Evolutionary conservation across 345 rosid species (phyloP).

Genomic region (Pugionium cornutum): DNA sequence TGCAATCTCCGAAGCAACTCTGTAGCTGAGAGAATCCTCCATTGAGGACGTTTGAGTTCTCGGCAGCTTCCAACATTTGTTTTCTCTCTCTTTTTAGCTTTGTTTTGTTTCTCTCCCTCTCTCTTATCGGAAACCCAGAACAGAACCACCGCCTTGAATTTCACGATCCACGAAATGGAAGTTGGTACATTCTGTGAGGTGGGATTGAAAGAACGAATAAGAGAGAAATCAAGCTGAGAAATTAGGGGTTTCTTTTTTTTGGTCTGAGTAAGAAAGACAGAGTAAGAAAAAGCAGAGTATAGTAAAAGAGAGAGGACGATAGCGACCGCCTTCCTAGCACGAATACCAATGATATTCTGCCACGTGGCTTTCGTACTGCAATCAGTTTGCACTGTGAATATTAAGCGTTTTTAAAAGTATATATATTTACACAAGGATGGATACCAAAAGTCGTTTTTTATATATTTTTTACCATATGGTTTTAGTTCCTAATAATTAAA

Average conservation of each 20-base stretch:
- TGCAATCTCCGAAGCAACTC: conserved; percentile 52
- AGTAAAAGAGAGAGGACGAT: conserved; percentile 42
- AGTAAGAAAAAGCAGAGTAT: conserved; percentile 38
- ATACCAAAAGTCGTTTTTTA: no score
- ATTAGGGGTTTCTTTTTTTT: conserved; percentile 39
- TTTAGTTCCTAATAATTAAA: no score
- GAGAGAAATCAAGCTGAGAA: conserved; percentile 37
- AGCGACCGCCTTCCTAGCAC: neutral
- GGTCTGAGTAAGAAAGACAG: conserved; percentile 39
- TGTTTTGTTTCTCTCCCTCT: neutral
- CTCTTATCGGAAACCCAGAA: neutral
- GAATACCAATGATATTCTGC: neutral
- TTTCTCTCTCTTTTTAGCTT: neutral
- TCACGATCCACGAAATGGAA: neutral
- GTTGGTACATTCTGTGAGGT: conserved; percentile 60
- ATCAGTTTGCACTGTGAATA: no score
- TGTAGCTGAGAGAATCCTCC: conserved; percentile 55
- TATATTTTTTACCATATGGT: no score
- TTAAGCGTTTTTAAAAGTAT: no score
- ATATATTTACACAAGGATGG: no score
- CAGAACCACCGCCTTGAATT: conserved; percentile 8
- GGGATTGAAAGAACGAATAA: neutral
- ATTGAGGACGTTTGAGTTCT: conserved; percentile 55
- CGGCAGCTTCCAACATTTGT: conserved; percentile 67
- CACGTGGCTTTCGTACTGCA: conserved; percentile 49